Base-by-base conservation (phyloP, 352 stramenopile species). In the Pythium angustatum region DNA sequence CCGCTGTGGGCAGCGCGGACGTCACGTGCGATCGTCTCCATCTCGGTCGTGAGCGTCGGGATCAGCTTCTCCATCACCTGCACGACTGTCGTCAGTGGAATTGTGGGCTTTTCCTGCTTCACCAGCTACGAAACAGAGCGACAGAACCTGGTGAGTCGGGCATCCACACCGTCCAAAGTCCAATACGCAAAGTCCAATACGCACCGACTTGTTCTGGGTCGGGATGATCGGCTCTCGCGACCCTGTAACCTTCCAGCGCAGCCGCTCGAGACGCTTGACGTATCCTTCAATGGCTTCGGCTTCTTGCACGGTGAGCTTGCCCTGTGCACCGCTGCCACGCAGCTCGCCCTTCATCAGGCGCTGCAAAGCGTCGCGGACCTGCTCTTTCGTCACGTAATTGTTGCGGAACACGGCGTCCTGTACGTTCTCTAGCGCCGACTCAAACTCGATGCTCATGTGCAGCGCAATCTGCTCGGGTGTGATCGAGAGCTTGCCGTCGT, bases 351-450 rank as follows among this genome's bases (percentile, higher is more conserved):
- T 65, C 54, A 83, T 72, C 21, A 94, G 66, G 33, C 73, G 75
- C 58, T 86, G 71, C 70, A 94, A 77, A 27, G 85, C 85, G 30
- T 90, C 81, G 34, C 81, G 73, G 33, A 94, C 85, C 36, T 94
- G 83, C 50, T 84, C 72, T 48, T 94, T 92, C 45, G 77, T 83
- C 57, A 92, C 81, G 69, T 91, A 87, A 62, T 94, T 85, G 68
- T 94, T 93, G 41, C 83, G 80, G 55, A 94, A 94, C 14, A 94
- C 85, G 0, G 83, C 81, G 66, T 91, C 83, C 64, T 94, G 85
- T 38, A 94, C 85, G 62, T 85, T 87, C 58, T 90, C 81, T 9
- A 94, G 73, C 63, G 84, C 88, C 11, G 75, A 78, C 68, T 94
- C 85, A 53, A 94, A 94, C 30, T 76, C 75, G 33, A 93, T 87